Evolutionary conservation across 139 green algal genomes (phyloP).

Genomic region (Picochlorum sp.): DNA sequence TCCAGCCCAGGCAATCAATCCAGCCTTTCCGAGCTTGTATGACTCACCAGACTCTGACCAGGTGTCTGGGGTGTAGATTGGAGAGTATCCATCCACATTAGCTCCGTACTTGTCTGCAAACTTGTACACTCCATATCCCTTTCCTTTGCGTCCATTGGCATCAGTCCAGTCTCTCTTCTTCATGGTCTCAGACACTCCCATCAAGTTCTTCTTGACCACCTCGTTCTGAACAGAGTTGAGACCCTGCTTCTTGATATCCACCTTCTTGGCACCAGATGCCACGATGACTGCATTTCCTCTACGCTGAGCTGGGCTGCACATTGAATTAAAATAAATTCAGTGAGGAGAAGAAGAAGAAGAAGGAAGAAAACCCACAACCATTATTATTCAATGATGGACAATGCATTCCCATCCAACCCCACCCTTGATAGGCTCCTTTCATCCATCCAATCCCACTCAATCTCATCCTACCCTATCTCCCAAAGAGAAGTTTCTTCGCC

Average conservation of each 20-base stretch:
- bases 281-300: conserved; percentile 25
- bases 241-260: conserved; percentile 69
- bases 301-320: conserved; percentile 7
- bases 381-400: not conserved
- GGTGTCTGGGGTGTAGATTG: conserved; percentile 93
- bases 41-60: conserved; percentile 71
- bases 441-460: not conserved
- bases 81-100: conserved; percentile 93
- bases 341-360: not conserved
- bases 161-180: conserved; percentile 81
- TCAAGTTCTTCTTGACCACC: conserved; percentile 72
- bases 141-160: conserved; percentile 79
- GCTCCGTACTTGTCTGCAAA: conserved; percentile 88
- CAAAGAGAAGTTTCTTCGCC: not conserved
- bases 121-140: conserved; percentile 82
- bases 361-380: not conserved
- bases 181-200: conserved; percentile 64
- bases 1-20: conserved; percentile 79
- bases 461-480: not conserved
- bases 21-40: conserved; percentile 85
- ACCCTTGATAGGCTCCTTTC: not conserved
- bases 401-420: no score
- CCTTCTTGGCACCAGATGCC: conserved; percentile 66
- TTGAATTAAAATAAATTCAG: not conserved
- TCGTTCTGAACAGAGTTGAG: conserved; percentile 69